Conservation (phyloP, 2,329 filamentous ascomycete genomes). For the Aspergillus aculeatinus region DNA sequence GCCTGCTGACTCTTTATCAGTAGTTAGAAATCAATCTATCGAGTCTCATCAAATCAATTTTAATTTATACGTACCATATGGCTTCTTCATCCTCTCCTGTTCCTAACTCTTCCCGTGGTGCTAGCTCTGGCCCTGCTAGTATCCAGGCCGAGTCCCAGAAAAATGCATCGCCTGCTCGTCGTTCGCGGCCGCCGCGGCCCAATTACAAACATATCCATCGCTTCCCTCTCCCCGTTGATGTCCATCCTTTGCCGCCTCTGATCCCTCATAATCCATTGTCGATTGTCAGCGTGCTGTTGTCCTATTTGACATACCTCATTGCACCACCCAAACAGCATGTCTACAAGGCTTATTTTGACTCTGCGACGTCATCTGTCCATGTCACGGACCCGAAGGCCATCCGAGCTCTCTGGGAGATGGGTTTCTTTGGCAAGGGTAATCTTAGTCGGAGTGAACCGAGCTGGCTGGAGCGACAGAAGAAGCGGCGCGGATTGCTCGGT, state of each 20-base stretch:
- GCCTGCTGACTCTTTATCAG: slow-evolving; percentile 26
- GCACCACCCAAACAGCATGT: slow-evolving; percentile 60
- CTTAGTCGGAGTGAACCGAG: slow-evolving; percentile 92
- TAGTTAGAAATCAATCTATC: slow-evolving; percentile 25
- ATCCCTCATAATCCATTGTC: slow-evolving; percentile 92
- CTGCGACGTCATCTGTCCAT: slow-evolving; percentile 77
- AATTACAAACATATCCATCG: slow-evolving; percentile 77
- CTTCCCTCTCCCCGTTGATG: slow-evolving; percentile 74
- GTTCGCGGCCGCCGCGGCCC: slow-evolving; percentile 37
- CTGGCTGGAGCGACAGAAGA: slow-evolving; percentile 83
- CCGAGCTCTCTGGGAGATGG: slow-evolving; percentile 87
- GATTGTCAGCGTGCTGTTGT: slow-evolving; percentile 73
- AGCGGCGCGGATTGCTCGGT: slow-evolving; percentile 63
- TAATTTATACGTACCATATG: slow-evolving; percentile 28
- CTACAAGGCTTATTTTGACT: slow-evolving; percentile 77
- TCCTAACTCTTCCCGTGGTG: slow-evolving; percentile 15
- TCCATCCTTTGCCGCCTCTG: slow-evolving; percentile 81
- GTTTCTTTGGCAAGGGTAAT: slow-evolving; percentile 94
- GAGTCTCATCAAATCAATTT: slow-evolving; percentile 17
- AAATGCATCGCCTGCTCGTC: slow-evolving; percentile 24
- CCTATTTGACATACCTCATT: slow-evolving; percentile 72
- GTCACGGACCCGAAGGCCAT: slow-evolving; percentile 74
- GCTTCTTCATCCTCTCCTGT: slow-evolving; percentile 23
- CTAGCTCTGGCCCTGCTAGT: slow-evolving; percentile 5
- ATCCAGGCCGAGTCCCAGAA: slow-evolving; percentile 17